Conservation (phyloP, 192 early-diverging fungal genomes). For the Chytriomyces confervae region DNA sequence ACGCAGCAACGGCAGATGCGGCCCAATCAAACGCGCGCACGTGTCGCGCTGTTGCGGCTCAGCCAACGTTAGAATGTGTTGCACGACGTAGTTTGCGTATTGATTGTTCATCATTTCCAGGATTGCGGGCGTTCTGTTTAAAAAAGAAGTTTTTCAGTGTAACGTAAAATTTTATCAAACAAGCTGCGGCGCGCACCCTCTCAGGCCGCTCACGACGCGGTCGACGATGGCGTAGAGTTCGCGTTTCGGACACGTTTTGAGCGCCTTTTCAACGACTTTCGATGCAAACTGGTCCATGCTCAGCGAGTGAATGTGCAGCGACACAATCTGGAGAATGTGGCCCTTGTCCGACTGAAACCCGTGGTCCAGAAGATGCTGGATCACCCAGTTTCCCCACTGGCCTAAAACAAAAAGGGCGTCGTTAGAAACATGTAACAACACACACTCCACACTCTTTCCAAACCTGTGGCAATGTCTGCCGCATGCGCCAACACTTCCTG, state of each 20-base stretch:
- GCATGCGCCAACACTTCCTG: slow-evolving; percentile 65
- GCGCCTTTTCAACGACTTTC: slow-evolving; percentile 76
- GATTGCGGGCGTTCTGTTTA: slow-evolving; percentile 50
- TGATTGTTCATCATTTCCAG: slow-evolving; percentile 78
- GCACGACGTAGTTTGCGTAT: slow-evolving; percentile 79
- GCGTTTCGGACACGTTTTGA: slow-evolving; percentile 52
- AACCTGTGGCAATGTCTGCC: slow-evolving; percentile 65
- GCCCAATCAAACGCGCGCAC: slow-evolving; percentile 61
- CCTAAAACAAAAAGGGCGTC: slow-evolving; percentile 31
- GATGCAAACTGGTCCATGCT: slow-evolving; percentile 75
- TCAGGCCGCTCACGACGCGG: slow-evolving; percentile 31
- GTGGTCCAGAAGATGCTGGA: slow-evolving; percentile 76
- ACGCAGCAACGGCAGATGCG: slow-evolving; percentile 67
- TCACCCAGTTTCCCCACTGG: slow-evolving; percentile 85
- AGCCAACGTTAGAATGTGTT: slow-evolving; percentile 68
- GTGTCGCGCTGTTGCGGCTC: slow-evolving; percentile 60
- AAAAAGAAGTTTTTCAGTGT: neutral
- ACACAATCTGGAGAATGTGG: slow-evolving; percentile 50
- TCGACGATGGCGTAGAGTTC: slow-evolving; percentile 52
- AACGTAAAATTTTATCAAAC: neutral
- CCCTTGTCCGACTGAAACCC: slow-evolving; percentile 56
- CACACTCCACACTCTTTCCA: neutral
- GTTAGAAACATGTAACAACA: neutral
- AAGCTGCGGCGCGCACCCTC: slow-evolving; percentile 9
- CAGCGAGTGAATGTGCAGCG: slow-evolving; percentile 50